Base-by-base conservation (phyloP, 305 asterid species). In the Fraxinus dipetala region DNA sequence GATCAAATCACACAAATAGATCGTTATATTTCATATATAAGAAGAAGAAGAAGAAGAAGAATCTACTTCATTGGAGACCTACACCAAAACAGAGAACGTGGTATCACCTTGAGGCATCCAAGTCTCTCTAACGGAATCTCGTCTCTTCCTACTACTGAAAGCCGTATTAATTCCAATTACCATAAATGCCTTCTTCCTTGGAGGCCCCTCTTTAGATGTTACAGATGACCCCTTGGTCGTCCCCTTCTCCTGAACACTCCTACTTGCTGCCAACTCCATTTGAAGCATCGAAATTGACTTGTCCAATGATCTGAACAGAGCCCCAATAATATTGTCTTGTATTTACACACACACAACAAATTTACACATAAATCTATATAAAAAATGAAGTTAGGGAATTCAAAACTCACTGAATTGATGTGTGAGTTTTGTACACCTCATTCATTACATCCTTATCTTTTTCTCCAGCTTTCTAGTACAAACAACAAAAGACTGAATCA, bases 41-140 rank as follows among this genome's bases (percentile, higher is more conserved):
- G 38, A 20, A 1, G 78, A 28, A 31, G 22, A 34, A 56, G 1
- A 26, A 26, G 28, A 26, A 26, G 28, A 26, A 26, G 28, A 26
- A 26, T 31, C 67, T 73, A 43, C 31, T n/a, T 10, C 20, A 78
- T 13, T 67, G 48, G 48, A 32, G 24, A 76, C 40, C 72, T 7
- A 9, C 30, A 20, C 14, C 6, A 3, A 61, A 20, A 61, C 31
- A 24, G 22, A 61, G 32, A 61, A 61, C 16, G 32, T 20, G 72
- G 14, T 8, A 61, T 75, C 80, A 88, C 90, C 90, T 88, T 88
- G 91, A 78, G 91, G 91, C 91, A 88, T 86, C 91, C 91, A 88
- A 22, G 88, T 88, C 78, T 81, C 88, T 82, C 91, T 86, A 79
- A 88, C 91, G 0, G 91, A 88, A 40, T 88, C 91, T 38, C 91